Evolutionary conservation across 352 stramenopile species (phyloP), one percentile per base, ranked within the genome.

Genomic region (Phytophthora fragariae): DNA sequence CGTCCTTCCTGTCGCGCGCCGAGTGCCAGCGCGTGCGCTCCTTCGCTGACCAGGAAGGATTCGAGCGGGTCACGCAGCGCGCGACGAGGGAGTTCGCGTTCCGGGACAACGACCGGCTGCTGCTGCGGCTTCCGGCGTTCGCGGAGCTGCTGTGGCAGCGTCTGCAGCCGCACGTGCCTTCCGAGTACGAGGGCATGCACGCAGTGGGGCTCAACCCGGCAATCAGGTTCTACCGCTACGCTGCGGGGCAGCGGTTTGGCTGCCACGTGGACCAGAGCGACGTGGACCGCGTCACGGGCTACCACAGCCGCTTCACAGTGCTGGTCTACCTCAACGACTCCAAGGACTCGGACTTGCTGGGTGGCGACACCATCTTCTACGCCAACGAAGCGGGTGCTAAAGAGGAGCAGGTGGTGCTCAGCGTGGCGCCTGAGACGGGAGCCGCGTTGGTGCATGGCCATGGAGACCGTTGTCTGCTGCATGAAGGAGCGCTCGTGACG

Each of bases 201-300:
- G 86, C 86, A 14, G 79, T 79, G 33, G 88, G 86, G 29, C 75
- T 93, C 33, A 95, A 95, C 64, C 80, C 86, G 15, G 79, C 84
- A 15, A 87, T 94, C 60, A 83, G 87, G 14, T 92, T 95, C 75
- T 95, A 95, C 46, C 82, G 86, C 15, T 95, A 95, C 73, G 72
- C 72, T 50, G 68, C 66, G 5, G 86, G 86, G 14, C 88, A 95
- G 77, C 73, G 82, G 6, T 95, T 95, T 69, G 88, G 86, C 39
- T 94, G 86, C 55, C 86, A 94, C 61, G 86, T 95, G n/a, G 88
- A 95, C 70, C 85, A 94, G 76, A 95, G 88, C 76, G 85, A 94
- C 70, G 81, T 94, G 59, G 86, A 95, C 64, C 79, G 81, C 4
- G 65, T 86, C 57, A 95, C 88, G 37, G 78, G 84, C 50, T 83